phyloP scores from a whole-genome alignment of 2,329 filamentous ascomycete species.

The Pseudocercospora macadamiae region DNA sequence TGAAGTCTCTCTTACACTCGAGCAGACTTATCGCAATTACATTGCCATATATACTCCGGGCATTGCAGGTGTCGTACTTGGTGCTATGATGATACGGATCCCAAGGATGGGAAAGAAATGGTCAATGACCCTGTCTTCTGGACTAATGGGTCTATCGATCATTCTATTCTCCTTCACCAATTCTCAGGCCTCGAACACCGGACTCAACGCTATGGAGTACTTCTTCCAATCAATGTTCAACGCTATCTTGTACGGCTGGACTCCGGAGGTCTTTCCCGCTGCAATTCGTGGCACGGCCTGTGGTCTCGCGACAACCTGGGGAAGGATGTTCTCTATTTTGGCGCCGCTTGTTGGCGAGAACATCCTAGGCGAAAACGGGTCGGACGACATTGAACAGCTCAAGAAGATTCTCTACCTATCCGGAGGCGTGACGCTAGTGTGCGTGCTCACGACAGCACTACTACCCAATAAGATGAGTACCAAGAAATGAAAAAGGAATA shows the following conservation, averaged over 20 bases:
- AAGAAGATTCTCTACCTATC: slow-evolving; percentile 61
- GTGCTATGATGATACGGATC: slow-evolving; percentile 53
- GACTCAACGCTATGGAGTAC: slow-evolving; percentile 56
- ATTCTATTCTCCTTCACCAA: slow-evolving; percentile 52
- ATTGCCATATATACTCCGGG: slow-evolving; percentile 59
- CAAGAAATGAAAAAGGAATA: slow-evolving; percentile 28
- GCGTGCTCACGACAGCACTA: slow-evolving; percentile 54
- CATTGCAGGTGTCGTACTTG: slow-evolving; percentile 55
- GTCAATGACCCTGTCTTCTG: slow-evolving; percentile 49
- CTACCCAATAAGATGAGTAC: slow-evolving; percentile 46
- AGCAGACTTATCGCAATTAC: slow-evolving; percentile 56
- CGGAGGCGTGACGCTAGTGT: slow-evolving; percentile 58
- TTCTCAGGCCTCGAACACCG: slow-evolving; percentile 50
- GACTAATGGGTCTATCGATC: slow-evolving; percentile 49
- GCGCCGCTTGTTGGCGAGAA: slow-evolving; percentile 59
- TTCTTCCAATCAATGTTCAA: slow-evolving; percentile 59
- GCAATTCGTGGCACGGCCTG: slow-evolving; percentile 52
- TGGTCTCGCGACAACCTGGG: slow-evolving; percentile 63
- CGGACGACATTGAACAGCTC: slow-evolving; percentile 34
- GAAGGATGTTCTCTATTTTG: slow-evolving; percentile 60
- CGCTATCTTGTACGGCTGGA: slow-evolving; percentile 56
- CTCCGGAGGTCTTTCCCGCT: slow-evolving; percentile 56
- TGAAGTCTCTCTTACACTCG: slow-evolving; percentile 47
- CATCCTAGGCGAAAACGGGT: slow-evolving; percentile 29
- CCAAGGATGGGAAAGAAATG: slow-evolving; percentile 49